Evolutionary conservation across 345 rosid species (phyloP), one percentile per base, ranked within the genome.

Genomic region (Bretschneidera sinensis): DNA sequence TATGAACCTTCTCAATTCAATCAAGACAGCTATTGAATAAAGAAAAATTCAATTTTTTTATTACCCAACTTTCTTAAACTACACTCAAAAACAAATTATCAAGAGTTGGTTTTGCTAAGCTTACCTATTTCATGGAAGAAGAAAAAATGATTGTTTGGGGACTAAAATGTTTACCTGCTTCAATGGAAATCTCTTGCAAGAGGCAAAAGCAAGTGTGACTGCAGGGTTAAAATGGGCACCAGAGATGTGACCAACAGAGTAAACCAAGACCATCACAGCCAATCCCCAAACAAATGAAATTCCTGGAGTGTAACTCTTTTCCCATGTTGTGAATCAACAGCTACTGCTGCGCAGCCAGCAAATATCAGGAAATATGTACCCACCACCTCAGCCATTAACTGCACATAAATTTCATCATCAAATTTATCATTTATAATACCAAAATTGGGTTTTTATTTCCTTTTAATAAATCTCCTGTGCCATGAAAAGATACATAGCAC

Each of bases 221-320:
- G 98, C 89, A 6, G 97, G 98, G 61, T 92, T 92, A 51, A 92
- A 87, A 83, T 92, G 97, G 59, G 96, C 98, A 35, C 98, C 98
- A 18, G 98, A 89, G 81, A 92, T 87, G 63, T 92, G 98, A 21
- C 98, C 97, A 1, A 89, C 76, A 21, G 98, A 74, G 79, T 89
- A 92, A 62, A 83, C 83, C 23, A 89, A 64, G 6, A 85, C 97
- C 96, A 84, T 85, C 51, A 89, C 97, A 1, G 89, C 83, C n/a
- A 89, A 73, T 52, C 98, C 98, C 95, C 97, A 92, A 16, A 86
- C 90, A 5, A 75, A 69, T 18, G 98, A 66, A 16, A 92, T 87
- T 31, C 98, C 97, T 0, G 96, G 89, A 16, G 84, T 0, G 97
- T 76, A 66, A 92, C 88, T 8, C 78, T 79, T 58, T 85, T 78